Conservation (phyloP, 1,284 basidiomycete genomes). For the Malassezia globosa region DNA sequence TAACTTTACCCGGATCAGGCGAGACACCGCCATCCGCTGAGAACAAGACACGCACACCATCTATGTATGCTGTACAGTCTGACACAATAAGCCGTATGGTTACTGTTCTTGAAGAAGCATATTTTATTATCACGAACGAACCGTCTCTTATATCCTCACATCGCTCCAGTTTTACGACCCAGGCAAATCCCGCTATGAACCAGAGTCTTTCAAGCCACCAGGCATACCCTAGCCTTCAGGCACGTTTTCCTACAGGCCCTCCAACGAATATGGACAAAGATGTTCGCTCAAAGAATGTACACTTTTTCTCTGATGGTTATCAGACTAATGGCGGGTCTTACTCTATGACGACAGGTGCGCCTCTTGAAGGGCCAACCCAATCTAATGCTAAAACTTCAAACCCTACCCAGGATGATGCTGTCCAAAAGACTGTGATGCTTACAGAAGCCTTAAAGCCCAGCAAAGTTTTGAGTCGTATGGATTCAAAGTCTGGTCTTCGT, state of each 20-base stretch:
- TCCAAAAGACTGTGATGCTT: slow-evolving; percentile 6
- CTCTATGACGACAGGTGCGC: not conserved
- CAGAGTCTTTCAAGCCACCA: too few species aligned
- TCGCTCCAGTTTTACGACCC: not conserved
- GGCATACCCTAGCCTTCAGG: not conserved
- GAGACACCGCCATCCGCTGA: not conserved
- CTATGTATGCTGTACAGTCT: slow-evolving; percentile 4
- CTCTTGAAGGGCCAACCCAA: too few species aligned
- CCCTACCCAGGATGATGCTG: not conserved
- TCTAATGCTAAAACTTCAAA: too few species aligned
- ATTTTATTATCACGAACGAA: slow-evolving; percentile 1
- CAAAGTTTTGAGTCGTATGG: not conserved
- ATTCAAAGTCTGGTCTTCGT: slow-evolving; percentile 1
- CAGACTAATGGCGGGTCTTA: not conserved
- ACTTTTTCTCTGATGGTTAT: not conserved
- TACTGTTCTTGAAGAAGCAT: slow-evolving; percentile 7
- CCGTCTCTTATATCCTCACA: too few species aligned
- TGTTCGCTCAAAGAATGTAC: not conserved
- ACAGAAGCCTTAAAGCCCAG: slow-evolving; percentile 13
- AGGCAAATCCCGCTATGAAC: not conserved
- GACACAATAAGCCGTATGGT: slow-evolving; percentile 13
- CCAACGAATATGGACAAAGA: not conserved
- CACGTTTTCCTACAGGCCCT: not conserved
- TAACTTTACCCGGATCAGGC: not conserved
- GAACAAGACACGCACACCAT: slow-evolving; percentile 1